A percentile compares a stretch with the other conserved stretches of the same genome.
Evolutionary conservation across 352 stramenopile species (phyloP).

Genomic region (Phytopythium oedochilum): DNA sequence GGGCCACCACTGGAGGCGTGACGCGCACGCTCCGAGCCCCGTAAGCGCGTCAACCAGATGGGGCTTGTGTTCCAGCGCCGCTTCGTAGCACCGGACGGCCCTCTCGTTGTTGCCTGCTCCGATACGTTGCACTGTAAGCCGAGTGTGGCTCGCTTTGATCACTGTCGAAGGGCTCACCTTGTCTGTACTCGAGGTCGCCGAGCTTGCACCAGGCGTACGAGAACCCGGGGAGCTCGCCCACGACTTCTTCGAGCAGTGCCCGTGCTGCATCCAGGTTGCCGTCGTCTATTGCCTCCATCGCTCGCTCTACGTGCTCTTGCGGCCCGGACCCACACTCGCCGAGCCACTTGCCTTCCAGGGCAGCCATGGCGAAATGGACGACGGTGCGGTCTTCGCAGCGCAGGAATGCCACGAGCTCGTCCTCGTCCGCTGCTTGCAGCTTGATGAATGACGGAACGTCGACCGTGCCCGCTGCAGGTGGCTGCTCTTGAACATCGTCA

Average conservation of each 20-base stretch:
- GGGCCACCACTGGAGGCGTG: slow-evolving; percentile 57
- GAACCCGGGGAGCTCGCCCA: slow-evolving; percentile 43
- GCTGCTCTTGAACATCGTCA: slow-evolving; percentile 27
- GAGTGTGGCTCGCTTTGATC: no score
- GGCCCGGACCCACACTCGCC: slow-evolving; percentile 40
- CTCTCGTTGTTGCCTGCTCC: slow-evolving; percentile 38
- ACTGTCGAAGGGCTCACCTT: slow-evolving; percentile 34
- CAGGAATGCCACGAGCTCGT: slow-evolving; percentile 58
- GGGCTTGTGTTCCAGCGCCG: slow-evolving; percentile 62
- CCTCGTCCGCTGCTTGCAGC: slow-evolving; percentile 64
- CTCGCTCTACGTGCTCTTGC: slow-evolving; percentile 35
- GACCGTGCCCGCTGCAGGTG: slow-evolving; percentile 1
- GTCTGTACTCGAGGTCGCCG: slow-evolving; percentile 54
- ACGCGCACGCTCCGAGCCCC: slow-evolving; percentile 70
- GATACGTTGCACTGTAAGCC: slow-evolving; percentile 1
- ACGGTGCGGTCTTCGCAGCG: slow-evolving; percentile 61
- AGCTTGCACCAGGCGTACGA: slow-evolving; percentile 78
- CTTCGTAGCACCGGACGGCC: slow-evolving; percentile 55
- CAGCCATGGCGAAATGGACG: slow-evolving; percentile 63
- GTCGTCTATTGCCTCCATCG: slow-evolving; percentile 14
- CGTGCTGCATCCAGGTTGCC: slow-evolving; percentile 36
- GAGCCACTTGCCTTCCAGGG: slow-evolving; percentile 72
- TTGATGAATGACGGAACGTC: slow-evolving; percentile 62
- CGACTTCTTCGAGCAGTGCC: slow-evolving; percentile 37
- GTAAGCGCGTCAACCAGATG: slow-evolving; percentile 64